Evolutionary conservation across 352 stramenopile genomes (phyloP).

Genomic region (Pilasporangium apinafurcum): DNA sequence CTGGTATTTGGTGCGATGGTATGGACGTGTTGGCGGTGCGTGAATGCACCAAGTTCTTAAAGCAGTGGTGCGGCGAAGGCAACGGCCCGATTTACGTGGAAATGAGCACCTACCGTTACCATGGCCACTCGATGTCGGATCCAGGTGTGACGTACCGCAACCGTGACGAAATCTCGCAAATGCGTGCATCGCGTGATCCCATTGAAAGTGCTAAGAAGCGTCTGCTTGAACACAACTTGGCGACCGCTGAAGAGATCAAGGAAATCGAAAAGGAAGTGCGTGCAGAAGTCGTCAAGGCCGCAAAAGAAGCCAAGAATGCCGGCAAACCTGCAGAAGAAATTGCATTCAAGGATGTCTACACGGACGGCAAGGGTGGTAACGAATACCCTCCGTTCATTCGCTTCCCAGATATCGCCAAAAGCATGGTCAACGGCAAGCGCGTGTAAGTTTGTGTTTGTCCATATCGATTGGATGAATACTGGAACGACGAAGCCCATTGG

Average conservation of each 20-base stretch:
- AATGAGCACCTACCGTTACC: slow-evolving; percentile 99
- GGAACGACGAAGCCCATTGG: too few relatives aligned
- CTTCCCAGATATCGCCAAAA: slow-evolving; percentile 96
- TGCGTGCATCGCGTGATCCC: slow-evolving; percentile 96
- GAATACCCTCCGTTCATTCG: slow-evolving; percentile 95
- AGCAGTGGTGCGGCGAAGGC: slow-evolving; percentile 93
- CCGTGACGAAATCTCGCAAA: slow-evolving; percentile 99
- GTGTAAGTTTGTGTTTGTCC: too few relatives aligned
- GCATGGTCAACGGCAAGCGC: slow-evolving; percentile 82
- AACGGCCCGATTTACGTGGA: slow-evolving; percentile 99
- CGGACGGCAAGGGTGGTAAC: slow-evolving; percentile 84
- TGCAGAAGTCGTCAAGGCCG: slow-evolving; percentile 95
- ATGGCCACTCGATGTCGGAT: slow-evolving; percentile 99
- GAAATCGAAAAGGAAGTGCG: slow-evolving; percentile 98
- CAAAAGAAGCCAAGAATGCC: slow-evolving; percentile 89
- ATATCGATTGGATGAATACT: too few relatives aligned
- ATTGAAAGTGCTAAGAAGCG: slow-evolving; percentile 99
- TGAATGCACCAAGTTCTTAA: slow-evolving; percentile 96
- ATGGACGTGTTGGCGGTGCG: slow-evolving; percentile 98
- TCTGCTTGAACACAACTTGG: slow-evolving; percentile 92
- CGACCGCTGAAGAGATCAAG: slow-evolving; percentile 97
- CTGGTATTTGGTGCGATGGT: slow-evolving; percentile 98
- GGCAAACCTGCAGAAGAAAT: slow-evolving; percentile 34
- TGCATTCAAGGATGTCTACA: slow-evolving; percentile 88
- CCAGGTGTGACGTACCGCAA: slow-evolving; percentile 99